Base-by-base conservation (phyloP, 768 basidiomycete species). In the Pleurotus sapidus region DNA sequence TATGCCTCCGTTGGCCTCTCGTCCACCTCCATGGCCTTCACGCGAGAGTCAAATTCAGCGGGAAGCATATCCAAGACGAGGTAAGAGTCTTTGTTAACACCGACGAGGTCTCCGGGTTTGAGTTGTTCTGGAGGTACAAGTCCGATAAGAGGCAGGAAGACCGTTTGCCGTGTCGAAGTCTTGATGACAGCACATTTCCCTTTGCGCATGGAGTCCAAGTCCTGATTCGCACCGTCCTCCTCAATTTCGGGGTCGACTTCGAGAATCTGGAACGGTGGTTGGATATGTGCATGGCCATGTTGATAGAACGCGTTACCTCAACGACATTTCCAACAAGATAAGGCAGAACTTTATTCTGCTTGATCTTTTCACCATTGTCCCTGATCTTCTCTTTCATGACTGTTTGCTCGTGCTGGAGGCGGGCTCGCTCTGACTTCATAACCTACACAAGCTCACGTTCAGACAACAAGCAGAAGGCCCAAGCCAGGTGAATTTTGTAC, bases 1-100 rank as follows among this genome's bases (percentile, higher is more conserved):
- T 98, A 98, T 2, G 88, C 92, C 71, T 98, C 97, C 11, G 95
- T 98, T 34, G 97, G 97, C 51, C 94, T 82, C 70, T 98, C 97
- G 63, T 99, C 97, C 1, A 99, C 97, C 68, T 99, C 97, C 97
- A 99, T 99, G 7, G 97, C 97, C 72, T 98, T 98, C 23, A 99
- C 97, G 46, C 97, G 87, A 37, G 94, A 95, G 71, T 99, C 97
- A 67, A 94, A 98, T 76, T 99, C 97, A 23, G 91, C 91, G 3
- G 97, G 97, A 20, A 99, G 83, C 3, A 88, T 95, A 71, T 98
- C 97, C 38, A 99, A 83, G 34, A 98, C 85, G 62, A 99, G 88
- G 69, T 98, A 98, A 8, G 96, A 98, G 70, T 99, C 97, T 72
- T 99, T 99, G 79, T 99, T 98, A 49, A 98, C 96, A 61, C 97